Evolutionary conservation across 345 rosid genomes (phyloP).

Genomic region (Psidium guajava): DNA sequence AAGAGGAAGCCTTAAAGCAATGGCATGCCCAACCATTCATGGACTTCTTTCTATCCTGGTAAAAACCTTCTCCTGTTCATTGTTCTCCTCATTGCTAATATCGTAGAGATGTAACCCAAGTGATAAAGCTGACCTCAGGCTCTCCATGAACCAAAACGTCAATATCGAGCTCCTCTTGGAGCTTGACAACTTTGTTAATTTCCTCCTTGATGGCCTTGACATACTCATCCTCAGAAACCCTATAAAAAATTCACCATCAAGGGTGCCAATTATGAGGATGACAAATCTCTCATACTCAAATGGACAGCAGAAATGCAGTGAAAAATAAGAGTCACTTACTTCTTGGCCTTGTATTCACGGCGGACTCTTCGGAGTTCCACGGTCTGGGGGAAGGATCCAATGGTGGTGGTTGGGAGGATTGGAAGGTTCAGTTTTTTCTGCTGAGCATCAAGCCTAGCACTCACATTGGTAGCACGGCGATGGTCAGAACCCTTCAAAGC

Average conservation of each 20-base stretch:
- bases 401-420: constrained; percentile 89
- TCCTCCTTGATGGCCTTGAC: constrained; percentile 85
- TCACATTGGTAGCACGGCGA: constrained; percentile 82
- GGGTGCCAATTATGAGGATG: neutral
- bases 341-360: constrained; percentile 97
- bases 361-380: constrained; percentile 92
- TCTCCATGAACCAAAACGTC: constrained; percentile 98
- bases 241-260: constrained; percentile 5
- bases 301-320: neutral
- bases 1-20: neutral
- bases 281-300: neutral
- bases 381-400: constrained; percentile 97
- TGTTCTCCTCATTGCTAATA: neutral
- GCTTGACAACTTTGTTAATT: constrained; percentile 78
- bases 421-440: constrained; percentile 97
- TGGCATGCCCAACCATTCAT: neutral
- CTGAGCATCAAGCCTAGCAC: constrained; percentile 82
- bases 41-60: too few relatives aligned
- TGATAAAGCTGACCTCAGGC: constrained; percentile 63
- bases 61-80: neutral
- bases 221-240: constrained; percentile 94
- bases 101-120: neutral
- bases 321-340: constrained; percentile 28
- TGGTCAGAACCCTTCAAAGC: constrained; percentile 88
- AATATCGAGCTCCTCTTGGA: constrained; percentile 89